phyloP scores from a whole-genome alignment of 2,329 filamentous ascomycete species.

The Epichloe bromicola region DNA sequence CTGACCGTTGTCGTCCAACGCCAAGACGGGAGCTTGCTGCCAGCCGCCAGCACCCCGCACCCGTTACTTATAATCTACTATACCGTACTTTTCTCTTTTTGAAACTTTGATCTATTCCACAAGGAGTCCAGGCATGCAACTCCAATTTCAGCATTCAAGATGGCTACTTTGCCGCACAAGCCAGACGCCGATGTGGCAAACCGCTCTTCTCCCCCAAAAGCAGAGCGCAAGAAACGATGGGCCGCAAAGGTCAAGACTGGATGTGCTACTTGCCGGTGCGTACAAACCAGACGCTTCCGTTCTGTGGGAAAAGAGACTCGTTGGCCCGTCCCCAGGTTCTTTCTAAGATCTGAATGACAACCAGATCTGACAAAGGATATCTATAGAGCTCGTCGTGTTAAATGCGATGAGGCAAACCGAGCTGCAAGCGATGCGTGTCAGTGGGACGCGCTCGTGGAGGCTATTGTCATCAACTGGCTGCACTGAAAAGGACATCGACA shows the following conservation, averaged over 20 bases:
- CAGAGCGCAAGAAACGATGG: slow-evolving; percentile 2
- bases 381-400: slow-evolving; percentile 3
- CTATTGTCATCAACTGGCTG: not conserved
- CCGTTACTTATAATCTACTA: not conserved
- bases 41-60: not conserved
- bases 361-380: not conserved
- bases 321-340: not conserved
- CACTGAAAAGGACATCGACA: not conserved
- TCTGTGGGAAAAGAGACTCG: not conserved
- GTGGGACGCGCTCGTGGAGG: slow-evolving; percentile 1
- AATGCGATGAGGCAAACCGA: slow-evolving; percentile 3
- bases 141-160: not conserved
- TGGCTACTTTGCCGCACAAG: not conserved
- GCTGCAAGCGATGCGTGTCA: not conserved
- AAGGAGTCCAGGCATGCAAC: not conserved
- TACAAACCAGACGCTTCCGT: not conserved
- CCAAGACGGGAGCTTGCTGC: not conserved
- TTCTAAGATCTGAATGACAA: not conserved
- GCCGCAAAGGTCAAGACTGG: slow-evolving; percentile 5
- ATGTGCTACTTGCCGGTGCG: slow-evolving; percentile 5
- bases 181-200: too few species aligned
- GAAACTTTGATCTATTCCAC: not conserved
- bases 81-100: not conserved
- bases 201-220: not conserved
- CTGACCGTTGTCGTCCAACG: not conserved